A percentile compares a stretch with the other conserved stretches of the same genome.
Evolutionary conservation across 1,139 yeast genomes (phyloP).

Genomic region (Spencermartinsiella ligniputridi): DNA sequence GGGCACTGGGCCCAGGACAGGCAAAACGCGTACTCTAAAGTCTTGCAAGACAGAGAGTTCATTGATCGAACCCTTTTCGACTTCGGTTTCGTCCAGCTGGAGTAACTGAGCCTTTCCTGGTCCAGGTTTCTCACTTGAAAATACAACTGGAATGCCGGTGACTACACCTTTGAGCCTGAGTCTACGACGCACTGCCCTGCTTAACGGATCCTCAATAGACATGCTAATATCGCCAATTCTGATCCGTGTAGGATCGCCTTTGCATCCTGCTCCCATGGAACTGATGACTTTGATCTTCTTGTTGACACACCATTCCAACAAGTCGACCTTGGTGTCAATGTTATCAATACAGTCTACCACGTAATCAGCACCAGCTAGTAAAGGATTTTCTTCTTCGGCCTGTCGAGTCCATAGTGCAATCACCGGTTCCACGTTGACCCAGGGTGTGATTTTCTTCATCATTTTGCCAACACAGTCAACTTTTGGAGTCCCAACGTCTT

Average conservation of each 20-base stretch:
- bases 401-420: slow-evolving; percentile 65
- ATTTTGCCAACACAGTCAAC: slow-evolving; percentile 71
- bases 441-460: slow-evolving; percentile 73
- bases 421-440: slow-evolving; percentile 76
- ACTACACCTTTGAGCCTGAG: slow-evolving; percentile 73
- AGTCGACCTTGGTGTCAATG: slow-evolving; percentile 89
- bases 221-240: slow-evolving; percentile 70
- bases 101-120: slow-evolving; percentile 84
- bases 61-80: slow-evolving; percentile 75
- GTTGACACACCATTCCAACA: slow-evolving; percentile 66
- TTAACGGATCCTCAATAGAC: slow-evolving; percentile 89
- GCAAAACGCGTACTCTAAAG: slow-evolving; percentile 88
- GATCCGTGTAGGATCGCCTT: slow-evolving; percentile 80
- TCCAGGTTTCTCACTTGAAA: slow-evolving; percentile 94
- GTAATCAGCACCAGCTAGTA: slow-evolving; percentile 17
- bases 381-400: slow-evolving; percentile 42
- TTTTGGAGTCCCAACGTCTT: slow-evolving; percentile 87
- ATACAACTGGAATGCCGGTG: slow-evolving; percentile 79
- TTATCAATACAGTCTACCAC: slow-evolving; percentile 95
- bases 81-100: slow-evolving; percentile 77
- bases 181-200: slow-evolving; percentile 81
- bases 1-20: slow-evolving; percentile 95
- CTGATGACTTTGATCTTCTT: slow-evolving; percentile 52
- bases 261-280: slow-evolving; percentile 95
- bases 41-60: slow-evolving; percentile 83